Base-by-base conservation (phyloP, 805 yeast species). In the Cyberlindnera xishuangbannaensis region DNA sequence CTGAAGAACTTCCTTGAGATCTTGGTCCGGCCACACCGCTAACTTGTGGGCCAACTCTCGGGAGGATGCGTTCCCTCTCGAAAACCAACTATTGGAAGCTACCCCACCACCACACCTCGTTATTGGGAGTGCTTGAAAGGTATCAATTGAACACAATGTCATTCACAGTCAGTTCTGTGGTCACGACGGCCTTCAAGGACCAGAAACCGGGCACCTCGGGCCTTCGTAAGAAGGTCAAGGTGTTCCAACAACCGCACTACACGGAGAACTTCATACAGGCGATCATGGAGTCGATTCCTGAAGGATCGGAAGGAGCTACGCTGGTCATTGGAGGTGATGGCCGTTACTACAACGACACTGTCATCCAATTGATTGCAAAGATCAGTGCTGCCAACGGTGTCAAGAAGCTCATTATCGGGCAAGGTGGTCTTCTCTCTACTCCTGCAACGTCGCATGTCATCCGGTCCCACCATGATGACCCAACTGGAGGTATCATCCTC, bases 121-220 rank as follows among this genome's bases (percentile, higher is more conserved):
- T n/a, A n/a, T n/a, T n/a, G n/a, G n/a, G n/a, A n/a, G n/a, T n/a
- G n/a, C n/a, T n/a, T n/a, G n/a, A n/a, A n/a, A n/a, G n/a, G n/a
- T n/a, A n/a, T n/a, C n/a, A n/a, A n/a, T n/a, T n/a, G n/a, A n/a
- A n/a, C n/a, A n/a, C n/a, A n/a, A n/a, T n/a, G n/a, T n/a, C n/a
- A n/a, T n/a, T n/a, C n/a, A n/a, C n/a, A n/a, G n/a, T n/a, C n/a
- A n/a, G n/a, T n/a, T n/a, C n/a, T n/a, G n/a, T n/a, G n/a, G n/a
- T n/a, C n/a, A 88, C 97, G 15, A 76, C 71, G 10, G 78, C 95
- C 1, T 90, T 75, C 60, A 69, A 62, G 27, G 98, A 88, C 63
- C 98, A 90, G 59, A 92, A 88, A 58, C 97, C 98, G 10, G 98
- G 98, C 23, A 90, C 98, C 15, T 90, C 97, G 7, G 98, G 98